phyloP scores from a whole-genome alignment of 1,284 basidiomycete species.

The Ceratobasidium theobromae region DNA sequence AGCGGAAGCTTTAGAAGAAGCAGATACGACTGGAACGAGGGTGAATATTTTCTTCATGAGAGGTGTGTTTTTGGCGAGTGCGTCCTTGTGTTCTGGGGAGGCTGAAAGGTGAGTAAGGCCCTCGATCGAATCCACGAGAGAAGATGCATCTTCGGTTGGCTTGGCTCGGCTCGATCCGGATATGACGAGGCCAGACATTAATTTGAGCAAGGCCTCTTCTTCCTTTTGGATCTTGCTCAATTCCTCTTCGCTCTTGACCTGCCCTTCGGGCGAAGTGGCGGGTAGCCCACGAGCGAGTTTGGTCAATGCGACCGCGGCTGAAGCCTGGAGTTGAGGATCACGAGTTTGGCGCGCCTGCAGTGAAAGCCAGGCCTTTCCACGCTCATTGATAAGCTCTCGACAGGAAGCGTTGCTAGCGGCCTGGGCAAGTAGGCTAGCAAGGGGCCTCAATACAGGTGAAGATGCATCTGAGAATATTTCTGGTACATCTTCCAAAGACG shows the following conservation, averaged over 20 bases:
- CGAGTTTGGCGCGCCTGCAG: constrained; percentile 53
- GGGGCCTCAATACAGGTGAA: constrained; percentile 49
- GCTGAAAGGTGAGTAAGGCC: constrained; percentile 79
- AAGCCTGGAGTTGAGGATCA: constrained; percentile 55
- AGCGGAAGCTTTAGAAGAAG: constrained; percentile 42
- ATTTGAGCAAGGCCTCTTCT: constrained; percentile 8
- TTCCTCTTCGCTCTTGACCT: not conserved
- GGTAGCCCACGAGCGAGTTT: constrained; percentile 71
- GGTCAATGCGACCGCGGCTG: constrained; percentile 71
- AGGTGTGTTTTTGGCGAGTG: constrained; percentile 49
- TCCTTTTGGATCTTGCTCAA: constrained; percentile 39
- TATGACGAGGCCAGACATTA: constrained; percentile 26
- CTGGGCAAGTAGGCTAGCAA: constrained; percentile 71
- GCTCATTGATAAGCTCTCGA: constrained; percentile 58
- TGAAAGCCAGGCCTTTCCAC: constrained; percentile 64
- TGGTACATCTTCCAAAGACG: constrained; percentile 62
- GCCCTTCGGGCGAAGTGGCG: constrained; percentile 35
- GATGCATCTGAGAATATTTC: constrained; percentile 56
- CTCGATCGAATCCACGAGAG: constrained; percentile 69
- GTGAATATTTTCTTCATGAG: constrained; percentile 67
- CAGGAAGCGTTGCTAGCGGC: constrained; percentile 72
- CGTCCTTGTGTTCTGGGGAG: constrained; percentile 65
- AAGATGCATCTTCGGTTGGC: not conserved
- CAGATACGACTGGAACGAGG: constrained; percentile 39
- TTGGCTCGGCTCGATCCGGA: not conserved